A percentile compares a stretch with the other conserved stretches of the same genome.
Evolutionary conservation across 2,329 filamentous ascomycete genomes (phyloP).

Genomic region (Trichophaea hybrida): DNA sequence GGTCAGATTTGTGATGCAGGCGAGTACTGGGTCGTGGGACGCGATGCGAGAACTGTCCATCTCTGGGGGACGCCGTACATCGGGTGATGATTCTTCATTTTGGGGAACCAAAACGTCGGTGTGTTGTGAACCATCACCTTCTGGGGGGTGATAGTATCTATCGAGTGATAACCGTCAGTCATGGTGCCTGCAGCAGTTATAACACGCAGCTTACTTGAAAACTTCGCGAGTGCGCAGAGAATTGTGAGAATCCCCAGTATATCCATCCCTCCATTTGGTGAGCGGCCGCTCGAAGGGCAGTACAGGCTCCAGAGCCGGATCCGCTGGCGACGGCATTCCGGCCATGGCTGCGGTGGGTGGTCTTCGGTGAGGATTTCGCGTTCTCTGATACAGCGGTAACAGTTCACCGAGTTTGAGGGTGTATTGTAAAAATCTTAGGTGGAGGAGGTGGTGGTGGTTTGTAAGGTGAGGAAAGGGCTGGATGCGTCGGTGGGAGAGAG

Average conservation of each 20-base stretch:
- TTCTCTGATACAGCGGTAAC: background rate
- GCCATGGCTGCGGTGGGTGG: background rate
- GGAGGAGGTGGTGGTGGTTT: background rate
- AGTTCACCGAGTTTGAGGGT: background rate
- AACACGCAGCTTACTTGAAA: conserved; percentile 2
- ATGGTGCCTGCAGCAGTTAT: background rate
- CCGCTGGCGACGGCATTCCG: background rate
- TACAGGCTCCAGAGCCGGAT: background rate
- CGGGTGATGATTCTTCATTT: background rate
- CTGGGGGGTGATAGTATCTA: background rate
- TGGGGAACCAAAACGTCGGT: background rate
- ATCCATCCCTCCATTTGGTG: background rate
- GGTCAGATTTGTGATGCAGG: conserved; percentile 38
- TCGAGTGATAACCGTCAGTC: too few species aligned
- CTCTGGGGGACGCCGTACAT: background rate
- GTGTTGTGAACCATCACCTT: background rate
- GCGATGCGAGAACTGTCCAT: conserved; percentile 22
- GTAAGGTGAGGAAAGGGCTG: background rate
- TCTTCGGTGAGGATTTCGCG: background rate
- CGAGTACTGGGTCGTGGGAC: conserved; percentile 35
- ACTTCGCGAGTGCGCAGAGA: conserved; percentile 7
- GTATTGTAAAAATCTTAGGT: background rate
- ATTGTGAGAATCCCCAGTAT: conserved; percentile 7
- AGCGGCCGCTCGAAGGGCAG: background rate
- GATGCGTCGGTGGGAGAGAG: background rate